Evolutionary conservation across 2,329 filamentous ascomycete species (phyloP), one percentile per base, ranked within the genome.

Genomic region (Dichotomopilus funicola): DNA sequence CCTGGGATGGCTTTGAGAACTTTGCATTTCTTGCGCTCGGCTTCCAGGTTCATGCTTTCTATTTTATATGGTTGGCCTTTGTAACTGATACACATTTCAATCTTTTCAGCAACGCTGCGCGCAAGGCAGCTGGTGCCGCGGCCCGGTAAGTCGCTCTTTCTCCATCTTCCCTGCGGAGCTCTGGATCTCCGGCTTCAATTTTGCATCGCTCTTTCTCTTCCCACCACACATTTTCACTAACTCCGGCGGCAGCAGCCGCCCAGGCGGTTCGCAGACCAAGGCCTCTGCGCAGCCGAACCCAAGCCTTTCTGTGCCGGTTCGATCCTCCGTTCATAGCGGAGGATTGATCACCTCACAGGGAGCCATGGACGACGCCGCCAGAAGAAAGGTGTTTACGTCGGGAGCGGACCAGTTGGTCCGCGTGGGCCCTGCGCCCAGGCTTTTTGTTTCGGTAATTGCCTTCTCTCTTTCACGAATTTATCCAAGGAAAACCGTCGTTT

Each of bases 361-460:
- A 42, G 19, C 19, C 19, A 46, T 46, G 43, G 19, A 33, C 10
- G 9, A 49, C 31, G 51, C 42, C 13, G 38, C 12, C 37, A 47
- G 47, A 38, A 41, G 51, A 9, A 50, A 27, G n/a, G n/a, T 54
- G 1, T 47, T 37, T 36, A 51, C 35, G 6, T 37, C 42, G 0
- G 44, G 52, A 12, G 52, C 43, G 33, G 55, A 51, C 40, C 43
- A 54, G 46, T 3, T 27, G 19, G 51, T 51, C 6, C 9, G 12
- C 19, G 41, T 40, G 12, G 49, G 43, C n/a, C 40, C 36, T 2
- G 13, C 48, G 5, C 45, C 49, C 9, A 50, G 44, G 36, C 36
- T 55, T n/a, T 34, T 13, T 11, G 46, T 58, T 9, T 47, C 41
- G 1, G 56, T 58, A 41, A 47, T 53, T 47, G 19, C 19, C 19